Evolutionary conservation across 257 asterid species (phyloP), one percentile per base, ranked within the genome.

Genomic region (Henckelia pumila): DNA sequence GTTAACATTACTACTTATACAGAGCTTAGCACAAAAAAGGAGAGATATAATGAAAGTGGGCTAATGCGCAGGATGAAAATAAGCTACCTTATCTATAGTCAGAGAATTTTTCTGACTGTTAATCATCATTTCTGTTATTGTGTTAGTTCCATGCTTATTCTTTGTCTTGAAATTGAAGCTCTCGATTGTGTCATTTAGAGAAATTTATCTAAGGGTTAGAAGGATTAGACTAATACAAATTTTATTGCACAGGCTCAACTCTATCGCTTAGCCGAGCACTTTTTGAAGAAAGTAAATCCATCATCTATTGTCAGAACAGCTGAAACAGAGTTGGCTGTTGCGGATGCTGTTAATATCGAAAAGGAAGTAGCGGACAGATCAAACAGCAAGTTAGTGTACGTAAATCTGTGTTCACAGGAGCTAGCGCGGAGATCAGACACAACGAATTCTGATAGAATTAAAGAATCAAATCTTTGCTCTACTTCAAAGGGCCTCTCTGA

Each of bases 271-370:
- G 71, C 95, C 0, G 99, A 94, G 82, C 91, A 85, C 85, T 80
- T 94, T 73, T 76, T 94, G 79, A 83, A 81, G 80, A 91, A 84
- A 78, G 81, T 91, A 71, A 87, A 91, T 75, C 73, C 83, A 57
- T 69, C 84, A 28, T 76, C 72, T 30, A 79, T 82, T 62, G 56
- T 72, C 73, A 84, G 81, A 83, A 71, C 89, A 82, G 98, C 96
- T 76, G 97, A 86, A 76, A 86, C 89, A 60, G 99, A 94, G 82
- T 77, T 94, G 80, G 99, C 99, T 59, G 86, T 91, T 79, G 97
- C 96, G 35, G 96, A 94, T 78, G 99, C 99, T 5, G 76, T 87
- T 47, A 94, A 88, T 80, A 88, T 94, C 60, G 99, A 94, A 79
- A 91, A 82, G 78, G 82, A 74, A 81, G 77, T 91, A 57, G 99